Conservation (phyloP, 176 grass and related monocot genomes). For the Lolium multiflorum region DNA sequence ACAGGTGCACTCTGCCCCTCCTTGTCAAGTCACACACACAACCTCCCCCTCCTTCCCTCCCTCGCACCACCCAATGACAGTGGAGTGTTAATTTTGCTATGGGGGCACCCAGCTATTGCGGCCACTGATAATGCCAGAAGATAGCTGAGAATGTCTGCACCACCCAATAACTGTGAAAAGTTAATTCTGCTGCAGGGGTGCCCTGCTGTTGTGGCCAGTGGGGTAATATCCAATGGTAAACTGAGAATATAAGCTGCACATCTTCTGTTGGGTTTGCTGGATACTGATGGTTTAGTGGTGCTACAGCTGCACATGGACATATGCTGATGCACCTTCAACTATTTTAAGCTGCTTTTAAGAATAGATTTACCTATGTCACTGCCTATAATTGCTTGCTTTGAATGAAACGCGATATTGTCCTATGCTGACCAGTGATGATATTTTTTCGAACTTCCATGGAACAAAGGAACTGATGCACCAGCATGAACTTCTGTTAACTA, state of each 20-base stretch:
- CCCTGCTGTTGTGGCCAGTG: background rate
- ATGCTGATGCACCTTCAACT: background rate
- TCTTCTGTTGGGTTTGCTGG: background rate
- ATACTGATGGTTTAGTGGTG: constrained; percentile 2
- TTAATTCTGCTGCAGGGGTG: background rate
- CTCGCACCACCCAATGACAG: background rate
- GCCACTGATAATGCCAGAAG: background rate
- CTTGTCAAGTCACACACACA: background rate
- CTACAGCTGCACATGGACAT: background rate
- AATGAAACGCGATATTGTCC: background rate
- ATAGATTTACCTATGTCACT: background rate
- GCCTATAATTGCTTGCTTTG: background rate
- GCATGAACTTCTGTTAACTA: background rate
- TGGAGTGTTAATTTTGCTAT: background rate
- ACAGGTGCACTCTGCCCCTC: background rate
- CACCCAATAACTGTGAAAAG: background rate
- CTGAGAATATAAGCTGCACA: background rate
- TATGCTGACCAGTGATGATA: background rate
- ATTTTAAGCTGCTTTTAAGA: background rate
- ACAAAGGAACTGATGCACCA: background rate
- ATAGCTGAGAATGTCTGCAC: background rate
- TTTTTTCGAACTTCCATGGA: background rate
- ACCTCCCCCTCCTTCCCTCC: background rate
- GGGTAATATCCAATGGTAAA: background rate
- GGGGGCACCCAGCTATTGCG: background rate